Conservation (phyloP, 305 asterid genomes). For the Fraxinus greggii region DNA sequence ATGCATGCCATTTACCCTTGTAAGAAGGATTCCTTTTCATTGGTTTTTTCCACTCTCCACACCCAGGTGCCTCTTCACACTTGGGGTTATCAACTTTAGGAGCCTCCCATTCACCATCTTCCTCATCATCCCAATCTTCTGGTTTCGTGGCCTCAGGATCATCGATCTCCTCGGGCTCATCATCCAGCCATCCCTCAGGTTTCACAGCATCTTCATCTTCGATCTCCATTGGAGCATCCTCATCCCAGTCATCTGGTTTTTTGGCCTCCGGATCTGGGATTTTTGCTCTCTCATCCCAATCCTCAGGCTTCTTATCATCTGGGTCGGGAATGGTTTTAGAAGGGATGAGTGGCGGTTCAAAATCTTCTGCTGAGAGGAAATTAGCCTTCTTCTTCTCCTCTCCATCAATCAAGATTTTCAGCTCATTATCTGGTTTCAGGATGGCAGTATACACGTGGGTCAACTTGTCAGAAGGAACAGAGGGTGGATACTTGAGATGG, state of each 20-base stretch:
- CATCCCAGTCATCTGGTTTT: slow-evolving; percentile 98
- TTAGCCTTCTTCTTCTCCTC: slow-evolving; percentile 92
- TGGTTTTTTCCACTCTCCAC: slow-evolving; percentile 97
- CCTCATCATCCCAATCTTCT: slow-evolving; percentile 98
- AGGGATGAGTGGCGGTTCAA: slow-evolving; percentile 90
- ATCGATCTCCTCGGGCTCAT: slow-evolving; percentile 94
- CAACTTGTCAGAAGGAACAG: slow-evolving; percentile 85
- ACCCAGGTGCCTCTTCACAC: slow-evolving; percentile 86
- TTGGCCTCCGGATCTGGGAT: slow-evolving; percentile 91
- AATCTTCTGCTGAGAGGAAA: slow-evolving; percentile 74
- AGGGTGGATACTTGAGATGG: slow-evolving; percentile 90
- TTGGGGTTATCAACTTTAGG: slow-evolving; percentile 84
- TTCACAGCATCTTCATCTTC: slow-evolving; percentile 88
- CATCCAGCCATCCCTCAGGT: slow-evolving; percentile 99
- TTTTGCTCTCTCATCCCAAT: slow-evolving; percentile 93
- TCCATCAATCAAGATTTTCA: slow-evolving; percentile 80
- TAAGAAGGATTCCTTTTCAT: slow-evolving; percentile 80
- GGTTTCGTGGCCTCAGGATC: slow-evolving; percentile 93
- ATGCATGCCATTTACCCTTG: slow-evolving; percentile 91
- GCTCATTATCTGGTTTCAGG: slow-evolving; percentile 70
- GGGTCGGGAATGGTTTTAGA: slow-evolving; percentile 90
- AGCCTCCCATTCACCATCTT: slow-evolving; percentile 99
- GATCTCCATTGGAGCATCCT: slow-evolving; percentile 87
- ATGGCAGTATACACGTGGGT: slow-evolving; percentile 96
- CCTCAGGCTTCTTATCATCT: slow-evolving; percentile 92